Conservation (phyloP, 352 stramenopile species). For the Phytophthora lateralis region DNA sequence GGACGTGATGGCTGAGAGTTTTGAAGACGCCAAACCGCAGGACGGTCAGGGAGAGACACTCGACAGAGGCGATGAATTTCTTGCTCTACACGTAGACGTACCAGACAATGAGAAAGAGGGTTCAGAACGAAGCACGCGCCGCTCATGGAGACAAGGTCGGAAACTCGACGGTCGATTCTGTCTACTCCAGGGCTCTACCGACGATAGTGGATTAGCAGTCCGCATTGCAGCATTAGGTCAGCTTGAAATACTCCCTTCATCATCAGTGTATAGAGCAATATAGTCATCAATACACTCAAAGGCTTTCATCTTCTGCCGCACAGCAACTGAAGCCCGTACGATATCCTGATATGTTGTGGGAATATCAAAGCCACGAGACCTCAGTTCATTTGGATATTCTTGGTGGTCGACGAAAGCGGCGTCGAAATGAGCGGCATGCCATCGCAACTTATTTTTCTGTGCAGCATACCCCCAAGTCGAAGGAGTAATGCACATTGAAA, state of each 20-base stretch:
- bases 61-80: not conserved
- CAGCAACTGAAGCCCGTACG: no score
- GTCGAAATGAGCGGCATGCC: no score
- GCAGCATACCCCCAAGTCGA: no score
- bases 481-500: no score
- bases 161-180: slow-evolving; percentile 29
- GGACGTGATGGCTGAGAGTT: not conserved
- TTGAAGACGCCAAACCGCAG: not conserved
- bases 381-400: no score
- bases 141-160: slow-evolving; percentile 20
- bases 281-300: not conserved
- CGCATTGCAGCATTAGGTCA: slow-evolving; percentile 9
- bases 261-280: not conserved
- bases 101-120: not conserved
- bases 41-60: slow-evolving; percentile 4
- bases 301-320: not conserved
- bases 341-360: no score
- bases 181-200: slow-evolving; percentile 11
- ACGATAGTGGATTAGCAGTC: not conserved
- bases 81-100: not conserved
- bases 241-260: slow-evolving; percentile 1
- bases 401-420: no score
- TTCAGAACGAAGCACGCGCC: not conserved
- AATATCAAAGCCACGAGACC: no score
- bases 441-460: no score